Conservation (phyloP, 208 protist genomes). For the Endotrypanum monterogeii region DNA sequence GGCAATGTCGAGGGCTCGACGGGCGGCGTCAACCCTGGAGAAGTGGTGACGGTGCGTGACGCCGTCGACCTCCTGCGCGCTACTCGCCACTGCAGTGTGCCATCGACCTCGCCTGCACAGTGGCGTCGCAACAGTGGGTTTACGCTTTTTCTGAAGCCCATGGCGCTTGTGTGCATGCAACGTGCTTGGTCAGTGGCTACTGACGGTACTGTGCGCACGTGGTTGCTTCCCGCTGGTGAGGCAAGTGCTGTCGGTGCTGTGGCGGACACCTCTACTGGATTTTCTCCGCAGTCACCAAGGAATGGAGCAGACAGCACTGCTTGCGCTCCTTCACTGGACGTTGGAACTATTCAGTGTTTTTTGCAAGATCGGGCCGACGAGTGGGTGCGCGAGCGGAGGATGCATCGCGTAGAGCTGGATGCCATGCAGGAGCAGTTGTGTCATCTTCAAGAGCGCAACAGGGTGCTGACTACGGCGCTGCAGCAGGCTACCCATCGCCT, state of each 20-base stretch:
- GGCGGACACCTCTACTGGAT: background rate
- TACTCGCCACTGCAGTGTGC: slow-evolving; percentile 6
- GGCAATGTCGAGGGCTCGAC: background rate
- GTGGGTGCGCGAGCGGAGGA: slow-evolving; percentile 23
- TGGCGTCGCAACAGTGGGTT: slow-evolving; percentile 19
- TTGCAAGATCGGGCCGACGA: slow-evolving; percentile 36
- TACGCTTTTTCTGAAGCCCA: slow-evolving; percentile 42
- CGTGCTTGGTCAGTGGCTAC: slow-evolving; percentile 53
- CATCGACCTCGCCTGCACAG: background rate
- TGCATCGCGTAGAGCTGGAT: slow-evolving; percentile 14
- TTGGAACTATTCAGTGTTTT: slow-evolving; percentile 34
- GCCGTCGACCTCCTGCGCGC: slow-evolving; percentile 32
- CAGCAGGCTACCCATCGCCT: slow-evolving; percentile 32
- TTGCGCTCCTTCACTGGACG: slow-evolving; percentile 12
- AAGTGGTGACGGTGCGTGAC: slow-evolving; percentile 27
- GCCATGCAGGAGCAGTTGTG: slow-evolving; percentile 28
- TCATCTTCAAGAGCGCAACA: slow-evolving; percentile 39
- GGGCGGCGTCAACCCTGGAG: background rate
- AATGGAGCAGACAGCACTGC: background rate
- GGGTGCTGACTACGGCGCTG: slow-evolving; percentile 36
- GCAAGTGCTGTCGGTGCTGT: background rate
- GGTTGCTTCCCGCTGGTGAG: slow-evolving; percentile 38
- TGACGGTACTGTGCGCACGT: slow-evolving; percentile 63
- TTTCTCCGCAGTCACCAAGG: background rate
- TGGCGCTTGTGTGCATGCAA: slow-evolving; percentile 47